Base-by-base conservation (phyloP, 2,329 filamentous ascomycete species). In the Aspergillus jensenii region DNA sequence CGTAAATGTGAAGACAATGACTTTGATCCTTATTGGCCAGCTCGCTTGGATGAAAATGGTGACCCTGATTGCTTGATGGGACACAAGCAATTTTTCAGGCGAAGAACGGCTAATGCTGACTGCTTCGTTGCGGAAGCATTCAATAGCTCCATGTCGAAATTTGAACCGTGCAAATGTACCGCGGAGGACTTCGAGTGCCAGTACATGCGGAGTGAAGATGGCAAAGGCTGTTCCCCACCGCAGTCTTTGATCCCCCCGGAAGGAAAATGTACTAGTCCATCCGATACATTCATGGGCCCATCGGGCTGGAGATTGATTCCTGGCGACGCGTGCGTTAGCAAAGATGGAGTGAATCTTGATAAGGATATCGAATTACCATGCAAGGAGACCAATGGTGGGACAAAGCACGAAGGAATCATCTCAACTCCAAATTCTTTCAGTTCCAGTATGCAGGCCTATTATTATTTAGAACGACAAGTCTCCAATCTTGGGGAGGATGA, bases 281-380 rank as follows among this genome's bases (percentile, higher is more conserved):
- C 87, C 8, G 88, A 89, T 58, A 91, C 81, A 2, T 99, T 92
- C 76, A 87, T 83, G 75, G 95, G 91, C 12, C 90, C 89, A 3
- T 96, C 93, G 31, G 95, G 95, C 25, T 99, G 91, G 85, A 87
- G 93, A 59, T 82, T 93, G 65, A 98, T 99, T 59, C 93, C 95
- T 0, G 90, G 90, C 25, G 89, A 93, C 71, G 84, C 83, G 23
- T 93, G 90, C 74, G 84, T 86, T 64, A 79, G 84, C 47, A 72
- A 78, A 12, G 82, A 78, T 14, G 88, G 86, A 40, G 75, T 80
- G 49, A 84, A 90, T 63, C 87, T 90, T 67, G 90, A 92, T 66
- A 83, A 88, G 54, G 78, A 81, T n/a, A 83, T 91, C 14, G 87
- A 96, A 65, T 84, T 87, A 60, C 84, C 89, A 58, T 99, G 95